Conservation (phyloP, 2,329 filamentous ascomycete genomes). For the Microcyclospora tardicrescens region DNA sequence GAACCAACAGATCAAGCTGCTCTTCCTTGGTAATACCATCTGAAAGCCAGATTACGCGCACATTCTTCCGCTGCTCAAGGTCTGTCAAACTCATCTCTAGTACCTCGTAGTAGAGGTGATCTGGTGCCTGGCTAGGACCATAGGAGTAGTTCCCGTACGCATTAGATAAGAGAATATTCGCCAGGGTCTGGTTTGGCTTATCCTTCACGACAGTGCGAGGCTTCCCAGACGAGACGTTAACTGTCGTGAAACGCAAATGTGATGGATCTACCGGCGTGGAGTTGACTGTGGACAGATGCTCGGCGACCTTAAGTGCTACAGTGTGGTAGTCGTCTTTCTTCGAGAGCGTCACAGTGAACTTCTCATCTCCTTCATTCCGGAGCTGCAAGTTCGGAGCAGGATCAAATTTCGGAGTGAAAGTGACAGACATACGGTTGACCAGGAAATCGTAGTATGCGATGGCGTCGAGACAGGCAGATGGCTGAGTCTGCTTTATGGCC, state of each 20-base stretch:
- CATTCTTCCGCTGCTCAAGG: slow-evolving; percentile 77
- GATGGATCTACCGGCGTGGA: slow-evolving; percentile 53
- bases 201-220: slow-evolving; percentile 62
- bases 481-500: slow-evolving; percentile 16
- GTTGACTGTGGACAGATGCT: slow-evolving; percentile 42
- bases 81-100: slow-evolving; percentile 90
- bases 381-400: slow-evolving; percentile 24
- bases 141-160: slow-evolving; percentile 60
- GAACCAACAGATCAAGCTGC: slow-evolving; percentile 66
- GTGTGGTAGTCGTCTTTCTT: slow-evolving; percentile 84
- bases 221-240: slow-evolving; percentile 63
- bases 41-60: slow-evolving; percentile 72
- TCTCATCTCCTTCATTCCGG: slow-evolving; percentile 40
- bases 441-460: slow-evolving; percentile 76
- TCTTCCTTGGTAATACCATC: slow-evolving; percentile 93
- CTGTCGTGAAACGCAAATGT: slow-evolving; percentile 82
- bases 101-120: slow-evolving; percentile 82
- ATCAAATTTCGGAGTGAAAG: slow-evolving; percentile 53
- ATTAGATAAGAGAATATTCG: slow-evolving; percentile 60
- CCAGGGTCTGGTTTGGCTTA: slow-evolving; percentile 47
- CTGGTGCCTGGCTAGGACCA: slow-evolving; percentile 41
- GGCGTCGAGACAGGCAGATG: slow-evolving; percentile 16
- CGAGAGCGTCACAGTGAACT: slow-evolving; percentile 67
- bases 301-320: slow-evolving; percentile 69
- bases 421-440: slow-evolving; percentile 66